These are phyloP conservation scores for Diplosphaera chodatii DNA, from an alignment of 139 green algal species.

Conservation along the genomic window DNA sequence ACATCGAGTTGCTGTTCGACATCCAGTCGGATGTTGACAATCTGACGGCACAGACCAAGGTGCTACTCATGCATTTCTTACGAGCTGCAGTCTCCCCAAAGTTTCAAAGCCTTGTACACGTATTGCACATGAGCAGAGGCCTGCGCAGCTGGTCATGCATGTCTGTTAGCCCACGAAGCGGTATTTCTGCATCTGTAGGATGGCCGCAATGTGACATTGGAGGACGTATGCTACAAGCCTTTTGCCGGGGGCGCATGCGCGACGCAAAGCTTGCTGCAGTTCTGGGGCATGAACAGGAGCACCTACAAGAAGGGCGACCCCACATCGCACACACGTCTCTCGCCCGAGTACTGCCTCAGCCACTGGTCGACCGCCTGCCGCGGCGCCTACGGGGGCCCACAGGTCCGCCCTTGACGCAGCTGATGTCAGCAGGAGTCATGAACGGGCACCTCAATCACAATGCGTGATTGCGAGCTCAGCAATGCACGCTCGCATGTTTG, in stretches of 20 bases:
- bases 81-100: too few species aligned
- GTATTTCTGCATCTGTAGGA: not conserved
- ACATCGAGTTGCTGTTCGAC: constrained; percentile 71
- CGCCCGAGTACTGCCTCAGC: constrained; percentile 59
- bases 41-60: constrained; percentile 17
- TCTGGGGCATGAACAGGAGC: constrained; percentile 71
- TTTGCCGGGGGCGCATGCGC: constrained; percentile 65
- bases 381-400: constrained; percentile 16
- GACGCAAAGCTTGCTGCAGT: constrained; percentile 79
- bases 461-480: too few species aligned
- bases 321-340: constrained; percentile 16
- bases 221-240: constrained; percentile 80
- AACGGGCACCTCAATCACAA: too few species aligned
- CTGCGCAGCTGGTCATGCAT: too few species aligned
- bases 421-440: too few species aligned
- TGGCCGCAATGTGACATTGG: constrained; percentile 39
- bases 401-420: too few species aligned
- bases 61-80: too few species aligned
- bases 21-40: constrained; percentile 67
- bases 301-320: constrained; percentile 34
- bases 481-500: too few species aligned
- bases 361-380: constrained; percentile 59
- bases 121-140: too few species aligned
- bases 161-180: too few species aligned
- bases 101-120: too few species aligned